Percentiles rank a stretch among this genome's conserved stretches.
Evolutionary conservation across 305 asterid genomes (phyloP).

Genomic region (Ajuga reptans): DNA sequence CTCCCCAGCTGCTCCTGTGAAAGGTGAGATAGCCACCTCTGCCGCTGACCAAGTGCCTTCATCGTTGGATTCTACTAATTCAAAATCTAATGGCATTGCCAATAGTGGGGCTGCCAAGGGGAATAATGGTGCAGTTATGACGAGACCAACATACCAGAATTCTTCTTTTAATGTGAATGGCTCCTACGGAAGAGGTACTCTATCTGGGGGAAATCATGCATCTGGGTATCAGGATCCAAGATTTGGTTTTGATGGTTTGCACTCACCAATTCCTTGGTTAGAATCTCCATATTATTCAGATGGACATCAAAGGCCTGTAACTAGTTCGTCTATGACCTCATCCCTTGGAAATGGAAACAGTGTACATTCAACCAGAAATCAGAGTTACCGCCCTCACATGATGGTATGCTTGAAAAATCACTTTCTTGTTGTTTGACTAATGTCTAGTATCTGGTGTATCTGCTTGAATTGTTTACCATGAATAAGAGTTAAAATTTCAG

Average conservation of each 20-base stretch:
- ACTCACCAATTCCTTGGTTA: conserved; percentile 49
- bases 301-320: conserved; percentile 37
- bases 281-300: conserved; percentile 43
- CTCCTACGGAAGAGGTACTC: conserved; percentile 39
- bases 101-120: conserved; percentile 45
- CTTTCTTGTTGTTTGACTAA: neutral
- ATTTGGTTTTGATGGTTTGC: conserved; percentile 47
- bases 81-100: conserved; percentile 44
- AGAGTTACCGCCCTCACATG: conserved; percentile 33
- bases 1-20: conserved; percentile 32
- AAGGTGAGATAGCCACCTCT: conserved; percentile 50
- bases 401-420: conserved; percentile 29
- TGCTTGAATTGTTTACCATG: neutral
- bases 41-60: conserved; percentile 44
- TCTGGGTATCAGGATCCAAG: conserved; percentile 53
- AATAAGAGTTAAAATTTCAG: too few species aligned
- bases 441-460: neutral
- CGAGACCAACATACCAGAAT: conserved; percentile 34
- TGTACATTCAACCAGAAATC: conserved; percentile 40
- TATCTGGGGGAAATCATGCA: conserved; percentile 39
- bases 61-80: conserved; percentile 40
- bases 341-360: conserved; percentile 35
- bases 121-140: conserved; percentile 26
- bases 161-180: conserved; percentile 41
- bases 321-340: conserved; percentile 37